Evolutionary conservation across 305 asterid genomes (phyloP), one percentile per base, ranked within the genome.

Genomic region (Solanum hybrid): DNA sequence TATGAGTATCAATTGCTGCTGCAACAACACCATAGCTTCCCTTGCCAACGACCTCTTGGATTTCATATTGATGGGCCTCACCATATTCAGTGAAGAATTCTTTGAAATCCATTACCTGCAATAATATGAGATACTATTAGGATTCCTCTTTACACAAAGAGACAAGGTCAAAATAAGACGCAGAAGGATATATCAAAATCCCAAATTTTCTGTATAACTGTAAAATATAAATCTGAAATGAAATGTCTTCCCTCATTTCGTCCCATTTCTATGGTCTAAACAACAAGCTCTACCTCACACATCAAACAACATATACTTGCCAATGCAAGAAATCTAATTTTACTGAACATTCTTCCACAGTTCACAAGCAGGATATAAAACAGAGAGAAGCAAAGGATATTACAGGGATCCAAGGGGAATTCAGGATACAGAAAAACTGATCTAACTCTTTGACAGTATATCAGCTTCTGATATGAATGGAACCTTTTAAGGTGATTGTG

Each of bases 21-120:
- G 98, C 99, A 88, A 97, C 99, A 61, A 96, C 97, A 34, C 99
- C 99, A 87, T 97, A 97, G 74, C 99, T 97, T 90, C 99, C 99
- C 95, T 95, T 97, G 85, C 99, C 99, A 89, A 97, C 98, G 83
- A 97, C 99, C 95, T 97, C 99, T 93, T 95, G 97, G 92, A 97
- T 95, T 90, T 97, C 97, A 26, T 96, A 97, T 57, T 94, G 93
- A 91, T 94, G 96, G 31, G 98, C 95, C 87, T 97, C 99, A 71
- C 99, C 99, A 90, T 97, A 97, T 91, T 97, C 99, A 11, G 99
- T 97, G 95, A 95, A 96, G 94, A 97, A 97, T 18, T 97, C 98
- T 87, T 91, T 95, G 94, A 94, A 95, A 92, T 95, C 96, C 98
- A 95, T 95, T 84, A 92, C 94, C 98, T 95, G 94, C 83, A 37